Evolutionary conservation across 2,329 filamentous ascomycete species (phyloP), one percentile per base, ranked within the genome.

Genomic region (Botryotinia convoluta): DNA sequence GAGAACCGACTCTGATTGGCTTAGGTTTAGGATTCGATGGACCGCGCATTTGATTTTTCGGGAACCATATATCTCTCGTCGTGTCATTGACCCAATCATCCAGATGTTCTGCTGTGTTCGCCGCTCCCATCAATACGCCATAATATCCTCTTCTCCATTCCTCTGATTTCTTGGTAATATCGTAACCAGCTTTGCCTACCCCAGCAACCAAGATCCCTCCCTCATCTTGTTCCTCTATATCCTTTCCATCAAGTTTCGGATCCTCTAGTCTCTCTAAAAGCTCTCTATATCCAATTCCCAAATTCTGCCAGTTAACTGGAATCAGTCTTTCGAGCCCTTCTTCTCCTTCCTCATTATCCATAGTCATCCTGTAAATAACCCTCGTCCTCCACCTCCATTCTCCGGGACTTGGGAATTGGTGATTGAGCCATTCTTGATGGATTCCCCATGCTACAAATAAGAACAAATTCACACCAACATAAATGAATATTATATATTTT

Each of bases 71-170:
- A 60, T 87, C 86, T 75, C 90, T 86, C 14, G 87, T 91, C 48
- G 54, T 89, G 81, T 97, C 94, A 61, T 87, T 85, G 26, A 97
- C 86, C 87, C 91, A 94, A 65, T 92, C 92, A 76, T 97, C 93
- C 37, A 97, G 84, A 77, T 95, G 89, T 82, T 98, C 95, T 7
- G 94, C 90, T 0, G 91, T 89, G 76, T 89, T 89, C 0, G 92
- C 95, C 74, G 89, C 89, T 18, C 91, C 87, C 89, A 98, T 93
- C 64, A 98, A 83, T 4, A 91, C 87, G 79, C 97, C 90, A 79
- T 92, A 94, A 82, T 98, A 98, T 1, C 94, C 94, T 72, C 93
- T 87, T 78, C 92, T 86, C 95, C 95, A 98, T 68, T 91, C 86
- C 82, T 97, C 93, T 75, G 90, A 91, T 84, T 94, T 97, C 12